These are phyloP conservation scores for Gypsophila paniculata DNA, from an alignment of 179 eudicot genomes.

Conservation along the genomic window DNA sequence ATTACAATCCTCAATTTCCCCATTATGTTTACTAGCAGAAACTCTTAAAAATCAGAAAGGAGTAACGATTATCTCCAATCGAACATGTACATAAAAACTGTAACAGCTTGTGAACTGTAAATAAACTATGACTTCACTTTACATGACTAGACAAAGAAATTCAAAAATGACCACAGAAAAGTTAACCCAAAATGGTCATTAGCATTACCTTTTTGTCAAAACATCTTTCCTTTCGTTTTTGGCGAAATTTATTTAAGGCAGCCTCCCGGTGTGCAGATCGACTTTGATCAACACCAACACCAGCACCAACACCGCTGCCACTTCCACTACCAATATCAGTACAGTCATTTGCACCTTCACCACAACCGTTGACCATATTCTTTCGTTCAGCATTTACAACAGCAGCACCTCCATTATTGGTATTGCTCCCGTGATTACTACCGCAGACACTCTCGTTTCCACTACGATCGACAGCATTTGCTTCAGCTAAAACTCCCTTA, in stretches of 20 bases:
- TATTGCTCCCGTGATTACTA: conserved; percentile 54
- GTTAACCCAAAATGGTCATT: not conserved
- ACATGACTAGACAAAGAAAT: not conserved
- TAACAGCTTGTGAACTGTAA: not conserved
- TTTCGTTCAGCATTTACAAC: conserved; percentile 33
- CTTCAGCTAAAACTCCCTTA: conserved; percentile 28
- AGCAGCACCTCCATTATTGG: conserved; percentile 36
- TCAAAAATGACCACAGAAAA: not conserved
- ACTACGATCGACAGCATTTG: conserved; percentile 44
- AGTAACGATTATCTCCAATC: not conserved
- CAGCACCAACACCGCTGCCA: conserved; percentile 39
- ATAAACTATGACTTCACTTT: not conserved
- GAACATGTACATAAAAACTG: not conserved
- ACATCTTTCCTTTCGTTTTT: conserved; percentile 70
- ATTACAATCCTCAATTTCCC: too few species aligned
- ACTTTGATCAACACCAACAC: conserved; percentile 45
- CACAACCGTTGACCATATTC: conserved; percentile 38
- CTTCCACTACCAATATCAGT: conserved; percentile 29
- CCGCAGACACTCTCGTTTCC: conserved; percentile 55
- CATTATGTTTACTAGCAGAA: too few species aligned
- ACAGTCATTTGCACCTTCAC: conserved; percentile 32
- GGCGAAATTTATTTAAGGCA: conserved; percentile 55
- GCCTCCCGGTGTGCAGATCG: conserved; percentile 49
- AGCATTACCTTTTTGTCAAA: conserved; percentile 60
- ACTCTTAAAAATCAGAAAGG: too few species aligned